Base-by-base conservation (phyloP, 495 filamentous ascomycete species). In the Margaritispora aquatica region DNA sequence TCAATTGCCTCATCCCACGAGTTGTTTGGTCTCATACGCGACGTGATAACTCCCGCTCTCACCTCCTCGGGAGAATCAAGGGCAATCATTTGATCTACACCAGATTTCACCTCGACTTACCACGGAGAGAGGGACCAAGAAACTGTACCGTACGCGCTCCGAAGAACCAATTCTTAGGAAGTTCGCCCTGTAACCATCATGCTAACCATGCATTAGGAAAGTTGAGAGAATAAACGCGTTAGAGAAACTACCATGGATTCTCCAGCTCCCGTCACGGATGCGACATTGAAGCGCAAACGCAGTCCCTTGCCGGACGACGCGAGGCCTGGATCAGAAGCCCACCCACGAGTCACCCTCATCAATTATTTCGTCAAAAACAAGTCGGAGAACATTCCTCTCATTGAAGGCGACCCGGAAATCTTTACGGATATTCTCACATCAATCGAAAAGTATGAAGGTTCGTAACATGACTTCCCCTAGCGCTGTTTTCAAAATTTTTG, bases 381-480 rank as follows among this genome's bases (percentile, higher is more conserved):
- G 23, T 10, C 63, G 19, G 60, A 68, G 51, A 75, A 69, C 50
- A 61, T 80, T n/a, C 71, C 66, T 17, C 69, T 80, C 51, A 72
- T 80, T 38, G 73, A 76, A 51, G 71, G 72, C 36, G 76, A 79
- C 58, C 54, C 58, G 52, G 74, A 75, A 31, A 71, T 68, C 15
- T 78, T 79, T 57, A 64, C 68, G 11, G 73, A 79, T 53, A 66
- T 79, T 41, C 74, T 93, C 26, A 73, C 78, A 34, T 77, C 91
- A 58, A 82, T 96, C 63, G 79, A 79, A 64, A 84, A 91, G 65
- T 96, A 94, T 68, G 88, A 89, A 73, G 75, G 77, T 77, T 54
- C 54, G 68, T 56, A 52, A 55, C 59, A 44, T 53, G 53, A 49
- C 50, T 9, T 31, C 2, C 19, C 3, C 19, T 44, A 3, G 4